Evolutionary conservation across 2,329 filamentous ascomycete species (phyloP).

Genomic region (Ramularia endophylla): DNA sequence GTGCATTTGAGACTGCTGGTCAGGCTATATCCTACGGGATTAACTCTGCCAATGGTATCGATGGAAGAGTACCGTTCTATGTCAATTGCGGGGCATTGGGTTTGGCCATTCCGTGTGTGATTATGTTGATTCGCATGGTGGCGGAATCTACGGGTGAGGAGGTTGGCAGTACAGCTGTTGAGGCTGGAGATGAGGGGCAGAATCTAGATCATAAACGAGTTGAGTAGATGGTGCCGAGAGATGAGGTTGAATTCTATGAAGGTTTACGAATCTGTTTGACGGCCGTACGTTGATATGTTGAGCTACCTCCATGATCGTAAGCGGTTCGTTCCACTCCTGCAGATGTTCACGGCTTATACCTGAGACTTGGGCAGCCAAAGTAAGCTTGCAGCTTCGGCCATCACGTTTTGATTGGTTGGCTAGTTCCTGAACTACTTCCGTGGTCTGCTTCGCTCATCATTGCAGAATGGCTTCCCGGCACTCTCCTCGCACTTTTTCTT

Average conservation of each 20-base stretch:
- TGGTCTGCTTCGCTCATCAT: slow-evolving; percentile 8
- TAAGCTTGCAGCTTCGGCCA: too few relatives aligned
- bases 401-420: too few relatives aligned
- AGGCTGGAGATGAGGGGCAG: neutral
- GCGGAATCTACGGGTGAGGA: slow-evolving; percentile 3
- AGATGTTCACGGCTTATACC: too few relatives aligned
- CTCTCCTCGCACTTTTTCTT: slow-evolving; percentile 9
- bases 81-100: slow-evolving; percentile 16
- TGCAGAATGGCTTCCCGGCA: slow-evolving; percentile 16
- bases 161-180: neutral
- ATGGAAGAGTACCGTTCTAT: slow-evolving; percentile 11
- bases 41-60: slow-evolving; percentile 11
- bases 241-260: too few relatives aligned
- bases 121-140: slow-evolving; percentile 15
- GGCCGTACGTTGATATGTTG: too few relatives aligned
- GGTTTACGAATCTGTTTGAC: too few relatives aligned
- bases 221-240: neutral
- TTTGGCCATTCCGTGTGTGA: slow-evolving; percentile 16
- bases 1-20: slow-evolving; percentile 45
- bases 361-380: too few relatives aligned
- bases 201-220: neutral
- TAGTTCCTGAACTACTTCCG: too few relatives aligned
- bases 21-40: slow-evolving; percentile 26
- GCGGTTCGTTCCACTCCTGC: too few relatives aligned
- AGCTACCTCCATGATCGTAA: too few relatives aligned